Conservation (phyloP, 1,139 yeast genomes). For the Candida buenavistaensis region DNA sequence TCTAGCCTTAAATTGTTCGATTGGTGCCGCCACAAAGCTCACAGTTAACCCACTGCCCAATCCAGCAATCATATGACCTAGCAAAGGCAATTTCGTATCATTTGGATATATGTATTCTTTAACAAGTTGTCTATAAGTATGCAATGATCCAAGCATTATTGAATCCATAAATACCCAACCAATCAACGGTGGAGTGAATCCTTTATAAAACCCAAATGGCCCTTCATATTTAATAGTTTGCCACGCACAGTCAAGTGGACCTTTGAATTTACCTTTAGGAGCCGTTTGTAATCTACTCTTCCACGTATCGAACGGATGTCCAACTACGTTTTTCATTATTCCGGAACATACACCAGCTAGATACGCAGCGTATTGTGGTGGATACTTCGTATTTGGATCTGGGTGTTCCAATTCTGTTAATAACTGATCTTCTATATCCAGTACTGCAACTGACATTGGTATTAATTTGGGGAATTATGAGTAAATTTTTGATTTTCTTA, state of each 20-base stretch:
- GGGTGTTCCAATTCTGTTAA: constrained; percentile 15
- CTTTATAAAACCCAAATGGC: constrained; percentile 73
- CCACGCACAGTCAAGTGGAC: constrained; percentile 77
- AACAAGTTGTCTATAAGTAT: constrained; percentile 67
- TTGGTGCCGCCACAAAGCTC: constrained; percentile 91
- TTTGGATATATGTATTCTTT: constrained; percentile 62
- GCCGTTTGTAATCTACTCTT: constrained; percentile 89
- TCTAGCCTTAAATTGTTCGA: constrained; percentile 85
- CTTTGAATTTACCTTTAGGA: constrained; percentile 65
- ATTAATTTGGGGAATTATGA: no score
- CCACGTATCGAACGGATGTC: constrained; percentile 91
- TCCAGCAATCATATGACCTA: constrained; percentile 75
- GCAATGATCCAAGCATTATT: constrained; percentile 83
- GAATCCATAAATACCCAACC: constrained; percentile 96
- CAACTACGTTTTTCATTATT: constrained; percentile 81
- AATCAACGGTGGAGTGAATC: constrained; percentile 87
- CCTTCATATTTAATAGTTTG: constrained; percentile 79
- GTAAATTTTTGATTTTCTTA: no score
- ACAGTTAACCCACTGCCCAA: constrained; percentile 91
- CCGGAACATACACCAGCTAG: constrained; percentile 89
- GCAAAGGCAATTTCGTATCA: constrained; percentile 62
- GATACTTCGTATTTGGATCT: constrained; percentile 20
- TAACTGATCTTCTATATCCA: constrained; percentile 28
- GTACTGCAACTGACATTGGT: constrained; percentile 29
- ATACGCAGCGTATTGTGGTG: constrained; percentile 70